Base-by-base conservation (phyloP, 2,329 filamentous ascomycete species). In the Ophidiomyces ophidiicola region DNA sequence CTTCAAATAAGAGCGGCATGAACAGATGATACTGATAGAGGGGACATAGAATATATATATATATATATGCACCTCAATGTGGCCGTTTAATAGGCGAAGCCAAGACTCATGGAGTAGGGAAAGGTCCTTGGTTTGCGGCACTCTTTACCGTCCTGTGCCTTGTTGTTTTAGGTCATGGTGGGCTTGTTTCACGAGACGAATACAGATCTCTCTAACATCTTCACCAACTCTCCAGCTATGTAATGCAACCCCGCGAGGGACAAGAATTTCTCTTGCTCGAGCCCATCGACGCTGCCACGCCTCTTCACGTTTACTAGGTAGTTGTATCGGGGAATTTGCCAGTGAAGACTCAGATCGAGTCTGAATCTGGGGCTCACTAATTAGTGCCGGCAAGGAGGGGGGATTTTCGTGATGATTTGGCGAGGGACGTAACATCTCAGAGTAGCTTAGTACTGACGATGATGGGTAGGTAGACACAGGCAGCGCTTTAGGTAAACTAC, bases 211-310 rank as follows among this genome's bases (percentile, higher is more conserved):
- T 46, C 64, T 56, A 5, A 58, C 62, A 52, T 69, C 67, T 17
- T 50, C 52, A 1, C 67, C 67, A 5, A 62, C 58, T 33, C 64
- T 58, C 67, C 67, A 70, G 42, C 56, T 63, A 26, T 57, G 53
- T 14, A 70, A 47, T 6, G 65, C 53, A 14, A 70, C 63, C 1
- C 61, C 62, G 12, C 61, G 53, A 4, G 58, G 48, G 2, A 57
- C 53, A 24, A 70, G 54, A 11, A 66, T 57, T 3, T 62, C 58
- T 19, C 59, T 59, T 0, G 67, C 63, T 3, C 63, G 54, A 29
- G 58, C 59, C 67, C 66, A 70, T 21, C 67, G 58, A 18, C 66
- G 59, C 29, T 56, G 55, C 67, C 67, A 70, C 6, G 68, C 50
- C 40, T 69, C 67, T 41, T 69, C 61, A 6, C 66, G 64, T 41